Evolutionary conservation across 2,329 filamentous ascomycete species (phyloP).

Genomic region (Biscogniauxia mediterranea): DNA sequence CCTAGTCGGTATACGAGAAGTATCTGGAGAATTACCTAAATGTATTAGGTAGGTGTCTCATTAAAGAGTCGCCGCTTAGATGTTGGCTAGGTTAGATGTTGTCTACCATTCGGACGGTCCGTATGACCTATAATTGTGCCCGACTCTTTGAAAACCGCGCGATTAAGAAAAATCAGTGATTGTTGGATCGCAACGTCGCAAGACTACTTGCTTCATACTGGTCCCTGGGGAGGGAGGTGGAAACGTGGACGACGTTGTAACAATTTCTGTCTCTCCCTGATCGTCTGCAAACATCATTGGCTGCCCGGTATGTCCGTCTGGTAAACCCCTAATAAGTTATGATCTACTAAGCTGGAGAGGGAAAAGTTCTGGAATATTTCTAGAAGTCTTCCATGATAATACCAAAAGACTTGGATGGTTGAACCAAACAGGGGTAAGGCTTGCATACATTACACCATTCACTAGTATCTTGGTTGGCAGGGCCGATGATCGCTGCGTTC

Average conservation of each 20-base stretch:
- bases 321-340: conserved; percentile 11
- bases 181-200: background rate
- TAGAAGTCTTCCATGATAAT: conserved; percentile 16
- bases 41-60: background rate
- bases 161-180: background rate
- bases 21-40: background rate
- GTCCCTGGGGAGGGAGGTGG: background rate
- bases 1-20: conserved; percentile 3
- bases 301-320: conserved; percentile 25
- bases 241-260: background rate
- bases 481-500: background rate
- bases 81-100: background rate
- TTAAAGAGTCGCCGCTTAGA: background rate
- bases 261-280: background rate
- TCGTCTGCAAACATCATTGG: conserved; percentile 10
- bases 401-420: background rate
- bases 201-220: background rate
- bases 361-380: conserved; percentile 30
- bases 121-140: background rate
- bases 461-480: conserved; percentile 8
- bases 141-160: background rate
- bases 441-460: conserved; percentile 6
- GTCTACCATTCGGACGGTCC: background rate
- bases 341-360: conserved; percentile 12
- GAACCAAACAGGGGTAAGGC: conserved; percentile 1